Conservation (phyloP, 1,284 basidiomycete species). For the Grifola frondosa region DNA sequence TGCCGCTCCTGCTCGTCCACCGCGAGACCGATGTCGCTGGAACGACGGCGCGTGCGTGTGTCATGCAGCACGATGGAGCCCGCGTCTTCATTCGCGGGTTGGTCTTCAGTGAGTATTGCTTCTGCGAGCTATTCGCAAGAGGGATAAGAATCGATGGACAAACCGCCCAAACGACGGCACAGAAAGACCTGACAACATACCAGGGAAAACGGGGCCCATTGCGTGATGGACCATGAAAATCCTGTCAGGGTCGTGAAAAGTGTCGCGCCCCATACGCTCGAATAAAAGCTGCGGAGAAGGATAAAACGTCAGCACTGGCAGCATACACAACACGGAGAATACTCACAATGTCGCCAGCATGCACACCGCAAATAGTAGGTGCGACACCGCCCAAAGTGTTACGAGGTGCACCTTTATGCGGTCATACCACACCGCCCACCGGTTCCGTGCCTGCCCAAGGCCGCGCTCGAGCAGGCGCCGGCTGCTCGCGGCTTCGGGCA, state of each 20-base stretch:
- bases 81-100: slow-evolving; percentile 38
- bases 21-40: slow-evolving; percentile 18
- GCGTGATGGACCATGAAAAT: slow-evolving; percentile 76
- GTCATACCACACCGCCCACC: slow-evolving; percentile 29
- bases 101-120: slow-evolving; percentile 61
- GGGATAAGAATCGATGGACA: background rate
- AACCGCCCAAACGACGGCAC: background rate
- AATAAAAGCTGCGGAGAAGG: slow-evolving; percentile 60
- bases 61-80: slow-evolving; percentile 52
- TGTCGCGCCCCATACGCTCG: slow-evolving; percentile 62
- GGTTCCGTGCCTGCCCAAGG: slow-evolving; percentile 15
- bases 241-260: slow-evolving; percentile 67
- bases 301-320: background rate
- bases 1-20: slow-evolving; percentile 29
- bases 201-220: slow-evolving; percentile 79
- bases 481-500: slow-evolving; percentile 37
- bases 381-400: slow-evolving; percentile 75
- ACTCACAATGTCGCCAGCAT: slow-evolving; percentile 78
- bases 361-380: slow-evolving; percentile 64
- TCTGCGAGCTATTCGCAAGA: slow-evolving; percentile 63
- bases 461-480: slow-evolving; percentile 27
- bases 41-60: slow-evolving; percentile 28
- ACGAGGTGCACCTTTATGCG: slow-evolving; percentile 56
- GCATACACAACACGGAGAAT: background rate
- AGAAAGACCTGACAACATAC: too few species aligned